These are phyloP conservation scores for Pontederia crassipes DNA, from an alignment of 176 grass and related monocot genomes.

Conservation along the genomic window DNA sequence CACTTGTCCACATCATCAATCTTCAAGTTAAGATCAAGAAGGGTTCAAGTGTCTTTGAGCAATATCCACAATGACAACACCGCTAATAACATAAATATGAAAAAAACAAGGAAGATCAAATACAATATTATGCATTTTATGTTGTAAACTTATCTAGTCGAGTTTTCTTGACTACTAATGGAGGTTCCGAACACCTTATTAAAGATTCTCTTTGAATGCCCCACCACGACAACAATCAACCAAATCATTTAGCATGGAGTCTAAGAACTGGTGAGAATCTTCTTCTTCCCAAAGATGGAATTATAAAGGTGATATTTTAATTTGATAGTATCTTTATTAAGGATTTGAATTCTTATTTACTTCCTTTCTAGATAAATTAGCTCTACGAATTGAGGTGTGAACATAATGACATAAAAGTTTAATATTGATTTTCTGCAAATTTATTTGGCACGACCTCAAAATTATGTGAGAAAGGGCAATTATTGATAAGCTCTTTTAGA, in stretches of 20 bases:
- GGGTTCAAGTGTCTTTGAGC: conserved; percentile 69
- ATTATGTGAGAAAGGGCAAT: too few species aligned
- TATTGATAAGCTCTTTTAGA: too few species aligned
- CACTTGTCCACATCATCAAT: conserved; percentile 49
- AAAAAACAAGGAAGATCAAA: not conserved
- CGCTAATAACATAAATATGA: conserved; percentile 43
- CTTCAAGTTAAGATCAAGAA: conserved; percentile 92
- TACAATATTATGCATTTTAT: not conserved
- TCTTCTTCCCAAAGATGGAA: conserved; percentile 65
- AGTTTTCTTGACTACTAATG: conserved; percentile 66
- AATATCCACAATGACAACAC: conserved; percentile 61
- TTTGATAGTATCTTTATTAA: conserved; percentile 50
- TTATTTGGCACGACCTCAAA: too few species aligned
- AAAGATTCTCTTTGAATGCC: conserved; percentile 38
- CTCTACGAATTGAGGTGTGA: not conserved
- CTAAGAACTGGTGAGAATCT: conserved; percentile 82
- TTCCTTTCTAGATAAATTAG: not conserved
- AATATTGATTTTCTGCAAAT: too few species aligned
- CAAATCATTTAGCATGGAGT: conserved; percentile 67
- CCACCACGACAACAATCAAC: conserved; percentile 44
- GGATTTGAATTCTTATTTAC: conserved; percentile 20
- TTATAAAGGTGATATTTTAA: conserved; percentile 52
- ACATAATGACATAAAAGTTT: too few species aligned
- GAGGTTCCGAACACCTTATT: conserved; percentile 72
- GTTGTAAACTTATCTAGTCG: not conserved